Evolutionary conservation across 768 basidiomycete species (phyloP).

Genomic region (Rhodotorula babjevae): DNA sequence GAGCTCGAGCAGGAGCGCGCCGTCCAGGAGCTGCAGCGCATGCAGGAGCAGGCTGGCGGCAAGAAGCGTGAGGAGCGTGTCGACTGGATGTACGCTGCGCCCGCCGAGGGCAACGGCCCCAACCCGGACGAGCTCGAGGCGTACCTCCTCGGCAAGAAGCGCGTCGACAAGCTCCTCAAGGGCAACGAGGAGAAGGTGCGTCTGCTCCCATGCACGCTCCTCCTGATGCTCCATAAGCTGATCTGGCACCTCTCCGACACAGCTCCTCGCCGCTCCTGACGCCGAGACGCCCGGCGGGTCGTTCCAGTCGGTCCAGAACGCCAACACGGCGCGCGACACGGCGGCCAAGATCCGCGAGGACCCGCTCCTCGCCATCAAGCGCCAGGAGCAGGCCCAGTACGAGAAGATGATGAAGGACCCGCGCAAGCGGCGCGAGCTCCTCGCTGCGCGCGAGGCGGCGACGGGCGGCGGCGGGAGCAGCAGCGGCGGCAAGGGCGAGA

Average conservation of each 20-base stretch:
- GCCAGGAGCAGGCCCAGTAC: slow-evolving; percentile 91
- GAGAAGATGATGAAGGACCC: slow-evolving; percentile 64
- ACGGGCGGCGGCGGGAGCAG: not conserved
- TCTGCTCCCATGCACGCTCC: slow-evolving; percentile 32
- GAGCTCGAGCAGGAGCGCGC: slow-evolving; percentile 98
- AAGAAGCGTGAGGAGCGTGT: slow-evolving; percentile 89
- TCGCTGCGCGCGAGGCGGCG: slow-evolving; percentile 13
- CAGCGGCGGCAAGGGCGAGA: slow-evolving; percentile 62
- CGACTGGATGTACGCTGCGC: slow-evolving; percentile 99
- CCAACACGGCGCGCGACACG: slow-evolving; percentile 79
- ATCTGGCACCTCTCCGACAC: not conserved
- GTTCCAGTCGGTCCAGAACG: slow-evolving; percentile 57
- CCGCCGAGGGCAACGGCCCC: slow-evolving; percentile 77
- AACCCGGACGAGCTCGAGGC: slow-evolving; percentile 91
- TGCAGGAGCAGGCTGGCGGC: slow-evolving; percentile 84
- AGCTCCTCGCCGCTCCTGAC: slow-evolving; percentile 23
- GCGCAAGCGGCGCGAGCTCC: slow-evolving; percentile 68
- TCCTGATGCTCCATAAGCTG: not conserved
- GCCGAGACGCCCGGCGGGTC: slow-evolving; percentile 15
- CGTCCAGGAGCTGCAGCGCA: slow-evolving; percentile 85
- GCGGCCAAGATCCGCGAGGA: slow-evolving; percentile 94
- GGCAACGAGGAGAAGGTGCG: slow-evolving; percentile 75
- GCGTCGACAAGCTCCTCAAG: slow-evolving; percentile 90
- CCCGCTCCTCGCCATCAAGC: slow-evolving; percentile 92
- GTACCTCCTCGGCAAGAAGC: slow-evolving; percentile 92